phyloP scores from a whole-genome alignment of 306 rosid genomes.

The Leucaena leucocephala region DNA sequence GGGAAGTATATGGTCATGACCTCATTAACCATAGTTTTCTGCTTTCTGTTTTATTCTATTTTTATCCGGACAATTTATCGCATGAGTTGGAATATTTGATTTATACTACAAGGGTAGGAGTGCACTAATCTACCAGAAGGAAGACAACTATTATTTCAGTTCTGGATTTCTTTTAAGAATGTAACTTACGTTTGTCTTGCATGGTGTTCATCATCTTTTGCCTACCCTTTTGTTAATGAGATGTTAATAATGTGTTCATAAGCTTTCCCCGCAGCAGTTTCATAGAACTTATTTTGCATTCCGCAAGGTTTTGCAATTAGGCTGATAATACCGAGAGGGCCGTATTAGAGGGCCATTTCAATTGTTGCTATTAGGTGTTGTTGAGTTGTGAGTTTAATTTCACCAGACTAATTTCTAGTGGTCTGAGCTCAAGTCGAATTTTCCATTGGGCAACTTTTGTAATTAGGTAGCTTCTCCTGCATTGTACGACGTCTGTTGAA shows the following conservation, averaged over 20 bases:
- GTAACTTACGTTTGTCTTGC: constrained; percentile 23
- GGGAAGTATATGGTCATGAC: constrained; percentile 38
- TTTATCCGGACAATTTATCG: constrained; percentile 25
- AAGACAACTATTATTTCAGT: constrained; percentile 16
- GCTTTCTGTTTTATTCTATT: constrained; percentile 37
- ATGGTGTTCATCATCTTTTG: constrained; percentile 14
- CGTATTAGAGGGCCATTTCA: too few species aligned
- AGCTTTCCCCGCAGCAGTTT: constrained; percentile 24
- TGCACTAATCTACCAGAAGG: neutral
- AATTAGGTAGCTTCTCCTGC: neutral
- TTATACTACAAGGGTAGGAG: neutral
- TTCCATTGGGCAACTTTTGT: too few species aligned
- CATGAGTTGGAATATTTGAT: constrained; percentile 18
- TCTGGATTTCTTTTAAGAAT: constrained; percentile 27
- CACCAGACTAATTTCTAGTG: too few species aligned
- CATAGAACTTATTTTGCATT: constrained; percentile 30
- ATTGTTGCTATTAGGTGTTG: too few species aligned
- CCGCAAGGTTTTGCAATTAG: neutral
- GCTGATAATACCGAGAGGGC: too few species aligned
- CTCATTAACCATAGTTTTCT: constrained; percentile 29
- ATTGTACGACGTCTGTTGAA: neutral
- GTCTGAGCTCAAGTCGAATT: too few species aligned
- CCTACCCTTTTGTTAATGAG: neutral
- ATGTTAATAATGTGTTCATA: constrained; percentile 15
- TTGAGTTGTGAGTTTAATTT: too few species aligned